Evolutionary conservation across 164 flowering plant genomes (phyloP), one percentile per base, ranked within the genome.

Genomic region (Santalum album): DNA sequence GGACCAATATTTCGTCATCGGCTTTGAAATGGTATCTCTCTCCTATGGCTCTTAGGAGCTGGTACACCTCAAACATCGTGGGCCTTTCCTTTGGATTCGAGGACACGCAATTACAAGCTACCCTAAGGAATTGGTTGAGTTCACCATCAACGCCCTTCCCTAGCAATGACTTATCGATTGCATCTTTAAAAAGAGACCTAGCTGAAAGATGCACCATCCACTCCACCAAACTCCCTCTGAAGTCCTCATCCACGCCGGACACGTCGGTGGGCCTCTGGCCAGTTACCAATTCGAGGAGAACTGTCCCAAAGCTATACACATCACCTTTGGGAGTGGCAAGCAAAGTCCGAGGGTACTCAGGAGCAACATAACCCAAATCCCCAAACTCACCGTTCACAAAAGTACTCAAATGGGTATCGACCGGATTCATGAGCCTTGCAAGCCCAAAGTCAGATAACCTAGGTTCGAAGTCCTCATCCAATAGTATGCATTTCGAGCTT

Each of bases 311-410:
- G 65, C 87, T 85, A 59, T 67, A 85, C 19, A 85, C 82, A 69
- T 85, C 94, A 0, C 86, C 89, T 52, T 85, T 85, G 10, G 85
- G 83, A 29, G 89, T 77, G 43, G 89, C 85, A 15, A 81, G 66
- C 12, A 86, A 68, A 12, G 84, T 83, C 39, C 81, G 60, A 15
- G 78, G 25, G 55, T 79, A 86, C 66, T 86, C 94, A 0, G 89
- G 89, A 49, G 85, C 94, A 22, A 86, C 82, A 65, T 83, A 86
- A 48, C 89, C 94, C 50, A 77, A 51, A 55, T 81, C 89, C 21
- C 87, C 85, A 49, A 83, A 83, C 49, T 78, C 87, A 9, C 91
- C 81, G 50, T 81, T 81, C 36, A 79, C 83, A 46, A 83, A 83
- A 12, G 87, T 81, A 64, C 89, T 86, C 64, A 78, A 53, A 57